Evolutionary conservation across 306 rosid genomes (phyloP).

Genomic region (Prunus mume): DNA sequence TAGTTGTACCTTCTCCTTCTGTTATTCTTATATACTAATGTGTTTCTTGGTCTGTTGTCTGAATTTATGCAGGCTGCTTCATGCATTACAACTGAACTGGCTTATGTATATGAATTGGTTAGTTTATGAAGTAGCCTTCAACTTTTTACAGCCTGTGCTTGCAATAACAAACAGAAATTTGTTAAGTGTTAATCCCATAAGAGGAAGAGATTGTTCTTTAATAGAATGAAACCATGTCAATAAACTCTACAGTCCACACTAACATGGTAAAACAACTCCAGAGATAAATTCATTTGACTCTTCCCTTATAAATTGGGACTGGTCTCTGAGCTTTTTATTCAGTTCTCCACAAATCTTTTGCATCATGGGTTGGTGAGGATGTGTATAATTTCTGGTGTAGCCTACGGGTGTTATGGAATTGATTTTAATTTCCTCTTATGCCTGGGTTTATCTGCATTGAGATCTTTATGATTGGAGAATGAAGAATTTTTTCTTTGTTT

Average conservation of each 20-base stretch:
- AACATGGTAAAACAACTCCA: not conserved
- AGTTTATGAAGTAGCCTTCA: constrained; percentile 23
- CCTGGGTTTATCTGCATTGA: not conserved
- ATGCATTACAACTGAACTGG: constrained; percentile 82
- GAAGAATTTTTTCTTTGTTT: not conserved
- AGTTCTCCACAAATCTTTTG: not conserved
- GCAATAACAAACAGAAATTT: not conserved
- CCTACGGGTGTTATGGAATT: not conserved
- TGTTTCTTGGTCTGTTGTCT: not conserved
- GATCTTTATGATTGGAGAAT: not conserved
- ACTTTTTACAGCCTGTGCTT: not conserved
- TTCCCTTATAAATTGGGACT: not conserved
- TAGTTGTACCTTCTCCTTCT: constrained; percentile 1
- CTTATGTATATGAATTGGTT: constrained; percentile 89
- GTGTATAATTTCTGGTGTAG: not conserved
- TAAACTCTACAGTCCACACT: not conserved
- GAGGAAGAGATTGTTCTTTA: not conserved
- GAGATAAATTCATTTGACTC: not conserved
- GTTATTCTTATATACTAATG: not conserved
- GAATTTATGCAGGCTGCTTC: constrained; percentile 62
- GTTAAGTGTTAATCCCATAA: not conserved
- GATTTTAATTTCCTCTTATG: not conserved
- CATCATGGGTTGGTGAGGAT: not conserved
- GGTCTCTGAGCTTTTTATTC: not conserved
- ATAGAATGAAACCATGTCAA: not conserved